phyloP scores from a whole-genome alignment of 179 eudicot genomes.

The Amaranthus tricolor region DNA sequence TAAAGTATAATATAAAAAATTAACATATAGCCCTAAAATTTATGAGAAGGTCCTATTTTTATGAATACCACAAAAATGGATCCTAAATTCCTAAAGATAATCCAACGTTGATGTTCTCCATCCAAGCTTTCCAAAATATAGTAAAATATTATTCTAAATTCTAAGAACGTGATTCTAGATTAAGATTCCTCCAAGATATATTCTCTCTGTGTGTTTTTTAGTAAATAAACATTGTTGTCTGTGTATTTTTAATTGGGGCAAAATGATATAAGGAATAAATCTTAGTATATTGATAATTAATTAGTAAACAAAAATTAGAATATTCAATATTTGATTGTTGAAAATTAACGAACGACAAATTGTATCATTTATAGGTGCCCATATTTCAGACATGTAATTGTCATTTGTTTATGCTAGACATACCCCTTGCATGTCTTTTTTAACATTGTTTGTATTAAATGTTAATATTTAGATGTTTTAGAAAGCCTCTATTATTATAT shows the following conservation, averaged over 20 bases:
- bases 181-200: constrained; percentile 25
- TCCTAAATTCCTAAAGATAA: not conserved
- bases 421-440: not conserved
- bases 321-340: constrained; percentile 24
- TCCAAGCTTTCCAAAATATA: constrained; percentile 20
- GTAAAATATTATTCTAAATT: constrained; percentile 8
- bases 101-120: not conserved
- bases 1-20: no score
- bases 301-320: constrained; percentile 9
- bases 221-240: no score
- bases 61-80: no score
- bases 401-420: constrained; percentile 22
- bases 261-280: not conserved
- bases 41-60: not conserved
- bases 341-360: constrained; percentile 26
- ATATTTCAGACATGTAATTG: not conserved
- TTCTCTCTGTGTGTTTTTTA: no score
- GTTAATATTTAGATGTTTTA: no score
- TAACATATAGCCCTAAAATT: not conserved
- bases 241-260: no score
- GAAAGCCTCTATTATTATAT: no score
- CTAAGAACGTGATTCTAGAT: constrained; percentile 48
- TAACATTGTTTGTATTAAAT: no score
- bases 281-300: not conserved
- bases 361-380: constrained; percentile 9